Evolutionary conservation across 345 rosid genomes (phyloP), one percentile per base, ranked within the genome.

Genomic region (Acer saccharum): DNA sequence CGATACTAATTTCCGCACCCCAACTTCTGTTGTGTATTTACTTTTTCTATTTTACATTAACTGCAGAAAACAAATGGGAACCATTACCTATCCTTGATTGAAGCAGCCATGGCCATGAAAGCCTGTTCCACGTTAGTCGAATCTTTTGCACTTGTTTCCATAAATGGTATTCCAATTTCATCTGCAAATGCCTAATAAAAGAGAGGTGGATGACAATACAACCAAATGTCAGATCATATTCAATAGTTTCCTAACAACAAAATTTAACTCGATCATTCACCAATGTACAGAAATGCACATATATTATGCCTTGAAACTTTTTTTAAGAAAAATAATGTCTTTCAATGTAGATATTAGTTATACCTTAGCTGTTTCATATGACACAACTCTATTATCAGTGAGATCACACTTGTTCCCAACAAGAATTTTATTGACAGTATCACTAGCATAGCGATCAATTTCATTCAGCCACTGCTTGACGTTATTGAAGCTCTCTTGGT

Each of bases 61-160:
- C 7, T 25, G 6, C 65, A 25, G 60, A 46, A 46, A 63, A n/a
- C 32, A 64, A 41, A 60, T 35, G 8, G 52, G 12, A 43, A 73
- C 27, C 21, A 63, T 6, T 74, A 74, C 97, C 97, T 90, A 72
- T 90, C 88, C 87, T 92, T 90, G 79, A 92, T 92, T 72, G 90
- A 77, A 76, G 94, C 81, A 25, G 97, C 86, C 97, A 92, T 90
- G 3, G 92, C 97, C 97, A 90, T 89, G 85, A 92, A 92, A 77
- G 94, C 91, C 74, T 89, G 88, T 69, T 90, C 97, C 48, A 92
- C 97, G 25, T 90, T 90, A 12, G 88, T 88, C 23, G 97, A 76
- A 82, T 84, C 87, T 81, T 92, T 92, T n/a, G 97, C 97, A 78
- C 97, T 92, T 11, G 97, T 92, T 76, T 92, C 97, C 92, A 92